Evolutionary conservation across 2,329 filamentous ascomycete species (phyloP), one percentile per base, ranked within the genome.

Genomic region (Trichoderma polysporum): DNA sequence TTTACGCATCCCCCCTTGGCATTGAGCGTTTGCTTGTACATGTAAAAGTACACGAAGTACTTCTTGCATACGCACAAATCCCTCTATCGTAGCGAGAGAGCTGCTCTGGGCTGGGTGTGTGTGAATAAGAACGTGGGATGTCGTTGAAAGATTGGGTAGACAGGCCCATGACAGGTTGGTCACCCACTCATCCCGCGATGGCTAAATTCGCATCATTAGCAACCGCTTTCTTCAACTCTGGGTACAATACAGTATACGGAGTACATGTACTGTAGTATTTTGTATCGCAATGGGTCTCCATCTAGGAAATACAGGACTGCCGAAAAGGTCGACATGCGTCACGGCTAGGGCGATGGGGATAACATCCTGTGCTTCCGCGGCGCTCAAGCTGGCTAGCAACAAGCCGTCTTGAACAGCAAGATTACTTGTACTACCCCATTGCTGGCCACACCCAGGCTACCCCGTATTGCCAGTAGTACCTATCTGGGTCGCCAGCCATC

Each of bases 281-380:
- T 45, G 41, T 41, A 35, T 52, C 5, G 50, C 35, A 54, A 41
- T 35, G n/a, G 39, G n/a, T 31, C 27, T n/a, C 22, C 64, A 29
- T 66, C 33, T 29, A 54, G 27, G 19, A n/a, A 58, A 37, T 33
- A 17, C 58, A 59, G 13, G 35, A 41, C 39, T 63, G 65, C 65
- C 65, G 15, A 67, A 67, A 67, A 10, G 33, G 65, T 67, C 65
- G 65, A 56, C 58, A 12, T 64, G 65, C 65, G 65, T 67, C 39
- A 25, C 31, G 50, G 41, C 39, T 47, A 53, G 49, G 47, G 29
- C 31, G 17, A 33, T 60, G 57, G 57, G 49, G 37, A 63, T 49
- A 63, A 33, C 33, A 45, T 27, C 60, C 60, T 63, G 60, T 25
- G 35, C 60, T 63, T 63, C 60, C 60, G 60, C 17, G 49, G 31